These are phyloP conservation scores for Blumeria hordei DNA, from an alignment of 2,329 filamentous ascomycete species.

Conservation along the genomic window DNA sequence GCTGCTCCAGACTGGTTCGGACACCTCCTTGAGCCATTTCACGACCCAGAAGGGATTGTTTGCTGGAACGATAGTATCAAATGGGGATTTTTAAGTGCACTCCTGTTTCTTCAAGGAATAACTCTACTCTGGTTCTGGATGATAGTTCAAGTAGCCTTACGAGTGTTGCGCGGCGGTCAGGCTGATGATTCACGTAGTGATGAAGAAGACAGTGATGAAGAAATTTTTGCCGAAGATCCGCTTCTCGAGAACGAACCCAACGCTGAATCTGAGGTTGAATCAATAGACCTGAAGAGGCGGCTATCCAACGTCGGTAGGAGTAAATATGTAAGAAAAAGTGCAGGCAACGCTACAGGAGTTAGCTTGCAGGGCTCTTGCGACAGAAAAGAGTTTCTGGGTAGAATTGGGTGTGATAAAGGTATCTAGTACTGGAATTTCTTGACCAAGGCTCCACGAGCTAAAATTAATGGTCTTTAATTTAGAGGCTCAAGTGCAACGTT, in stretches of 20 bases:
- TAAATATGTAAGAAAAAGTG: slow-evolving; percentile 11
- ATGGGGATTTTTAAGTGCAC: slow-evolving; percentile 50
- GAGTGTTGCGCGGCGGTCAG: slow-evolving; percentile 49
- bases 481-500: too few species aligned
- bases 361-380: slow-evolving; percentile 14
- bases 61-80: slow-evolving; percentile 59
- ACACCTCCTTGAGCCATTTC: slow-evolving; percentile 53
- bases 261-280: slow-evolving; percentile 52
- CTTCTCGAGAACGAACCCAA: slow-evolving; percentile 14
- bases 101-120: slow-evolving; percentile 57
- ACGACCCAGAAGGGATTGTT: slow-evolving; percentile 43
- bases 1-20: slow-evolving; percentile 24
- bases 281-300: slow-evolving; percentile 35
- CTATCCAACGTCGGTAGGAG: slow-evolving; percentile 6
- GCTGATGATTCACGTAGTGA: slow-evolving; percentile 79
- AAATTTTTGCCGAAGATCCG: slow-evolving; percentile 27
- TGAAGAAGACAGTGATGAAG: slow-evolving; percentile 40
- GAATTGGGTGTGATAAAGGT: slow-evolving; percentile 16
- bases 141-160: slow-evolving; percentile 62
- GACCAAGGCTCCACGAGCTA: too few species aligned
- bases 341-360: slow-evolving; percentile 12
- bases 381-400: slow-evolving; percentile 15
- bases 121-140: slow-evolving; percentile 74
- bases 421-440: slow-evolving; percentile 5
- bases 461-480: too few species aligned